Conservation (phyloP, 2,329 filamentous ascomycete genomes). For the Pseudophaeomoniella oleicola region DNA sequence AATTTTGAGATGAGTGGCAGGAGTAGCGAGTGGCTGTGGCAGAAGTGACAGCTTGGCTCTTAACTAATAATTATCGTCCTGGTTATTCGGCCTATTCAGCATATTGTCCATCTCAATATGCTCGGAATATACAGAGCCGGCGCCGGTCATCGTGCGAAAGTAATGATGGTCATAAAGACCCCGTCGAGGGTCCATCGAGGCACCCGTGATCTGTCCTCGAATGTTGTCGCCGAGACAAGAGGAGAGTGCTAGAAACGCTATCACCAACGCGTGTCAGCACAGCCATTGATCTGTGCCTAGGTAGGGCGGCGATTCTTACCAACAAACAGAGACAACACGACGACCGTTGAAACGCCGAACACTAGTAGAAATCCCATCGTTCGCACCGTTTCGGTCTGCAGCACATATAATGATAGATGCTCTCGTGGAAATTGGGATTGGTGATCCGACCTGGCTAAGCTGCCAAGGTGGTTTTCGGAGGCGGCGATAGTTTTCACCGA, state of each 20-base stretch:
- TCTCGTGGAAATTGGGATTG: too few species aligned
- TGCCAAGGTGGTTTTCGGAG: too few species aligned
- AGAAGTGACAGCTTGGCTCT: not conserved
- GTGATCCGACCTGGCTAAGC: too few species aligned
- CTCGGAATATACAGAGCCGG: conserved; percentile 40
- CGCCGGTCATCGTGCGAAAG: conserved; percentile 39
- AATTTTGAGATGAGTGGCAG: conserved; percentile 43
- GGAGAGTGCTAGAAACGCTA: conserved; percentile 37
- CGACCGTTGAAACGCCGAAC: too few species aligned
- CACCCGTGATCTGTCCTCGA: conserved; percentile 31
- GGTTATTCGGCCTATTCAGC: conserved; percentile 29
- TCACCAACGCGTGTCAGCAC: too few species aligned
- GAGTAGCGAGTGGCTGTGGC: not conserved
- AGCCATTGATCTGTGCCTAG: too few species aligned
- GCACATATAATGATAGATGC: too few species aligned
- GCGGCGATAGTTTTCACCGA: too few species aligned
- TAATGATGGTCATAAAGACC: conserved; percentile 41
- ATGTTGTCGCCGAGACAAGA: conserved; percentile 40
- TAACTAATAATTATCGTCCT: conserved; percentile 11
- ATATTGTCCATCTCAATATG: conserved; percentile 50
- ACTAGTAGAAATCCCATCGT: too few species aligned
- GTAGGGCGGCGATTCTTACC: too few species aligned
- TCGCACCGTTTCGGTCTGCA: too few species aligned
- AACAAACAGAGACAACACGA: too few species aligned
- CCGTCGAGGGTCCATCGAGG: conserved; percentile 25